phyloP scores from a whole-genome alignment of 441 rosid species.

The Populus tomentosa region DNA sequence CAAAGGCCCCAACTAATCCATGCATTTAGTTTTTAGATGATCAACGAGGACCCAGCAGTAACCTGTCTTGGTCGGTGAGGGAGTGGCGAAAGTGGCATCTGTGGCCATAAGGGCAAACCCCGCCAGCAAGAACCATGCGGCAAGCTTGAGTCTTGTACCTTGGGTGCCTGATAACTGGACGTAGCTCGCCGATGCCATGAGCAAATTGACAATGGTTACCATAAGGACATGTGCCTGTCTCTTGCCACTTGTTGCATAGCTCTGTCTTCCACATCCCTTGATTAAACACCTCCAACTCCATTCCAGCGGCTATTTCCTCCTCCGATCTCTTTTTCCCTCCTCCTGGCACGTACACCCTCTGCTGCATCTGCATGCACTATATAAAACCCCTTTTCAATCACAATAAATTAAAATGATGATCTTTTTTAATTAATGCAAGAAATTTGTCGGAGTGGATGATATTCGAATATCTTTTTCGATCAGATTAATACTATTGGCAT shows the following conservation, averaged over 20 bases:
- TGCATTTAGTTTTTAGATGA: neutral
- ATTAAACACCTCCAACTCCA: conserved; percentile 52
- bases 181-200: conserved; percentile 70
- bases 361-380: conserved; percentile 27
- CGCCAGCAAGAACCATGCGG: conserved; percentile 64
- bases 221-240: conserved; percentile 70
- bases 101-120: conserved; percentile 69
- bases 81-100: conserved; percentile 87
- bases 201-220: conserved; percentile 75
- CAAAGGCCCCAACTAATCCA: neutral
- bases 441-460: neutral
- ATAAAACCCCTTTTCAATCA: neutral
- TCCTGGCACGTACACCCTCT: conserved; percentile 32
- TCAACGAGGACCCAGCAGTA: conserved; percentile 39
- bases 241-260: conserved; percentile 91
- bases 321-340: conserved; percentile 29
- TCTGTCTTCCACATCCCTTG: conserved; percentile 83
- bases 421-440: neutral
- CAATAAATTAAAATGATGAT: neutral
- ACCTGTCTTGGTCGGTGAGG: conserved; percentile 56
- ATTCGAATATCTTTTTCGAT: neutral
- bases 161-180: conserved; percentile 75
- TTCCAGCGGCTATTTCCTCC: conserved; percentile 25
- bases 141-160: conserved; percentile 74
- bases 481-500: neutral